A percentile compares a stretch with the other conserved stretches of the same genome.
Evolutionary conservation across 257 asterid genomes (phyloP).

Genomic region (Solanum boliviense): DNA sequence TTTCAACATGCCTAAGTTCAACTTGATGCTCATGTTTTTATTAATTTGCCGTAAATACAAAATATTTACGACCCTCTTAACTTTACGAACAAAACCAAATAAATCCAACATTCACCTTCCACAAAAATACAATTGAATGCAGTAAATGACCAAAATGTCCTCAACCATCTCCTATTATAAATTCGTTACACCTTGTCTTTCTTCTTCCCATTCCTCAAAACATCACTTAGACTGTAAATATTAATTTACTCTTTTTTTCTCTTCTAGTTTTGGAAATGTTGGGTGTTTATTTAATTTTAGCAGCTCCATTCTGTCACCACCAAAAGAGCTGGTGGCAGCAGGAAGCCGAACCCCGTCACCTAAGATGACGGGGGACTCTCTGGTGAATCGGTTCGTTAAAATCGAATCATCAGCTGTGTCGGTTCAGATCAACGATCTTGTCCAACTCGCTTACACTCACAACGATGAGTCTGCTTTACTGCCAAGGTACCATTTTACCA

Average conservation of each 20-base stretch:
- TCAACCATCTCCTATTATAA: not conserved
- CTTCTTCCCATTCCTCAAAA: not conserved
- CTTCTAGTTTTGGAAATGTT: slow-evolving; percentile 30
- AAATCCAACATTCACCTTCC: not conserved
- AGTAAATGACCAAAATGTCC: not conserved
- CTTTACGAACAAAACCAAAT: too few species aligned
- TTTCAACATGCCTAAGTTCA: too few species aligned
- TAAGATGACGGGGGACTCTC: too few species aligned
- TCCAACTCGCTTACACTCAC: too few species aligned
- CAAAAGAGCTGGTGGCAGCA: slow-evolving; percentile 95
- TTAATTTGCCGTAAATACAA: too few species aligned
- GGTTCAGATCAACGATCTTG: too few species aligned
- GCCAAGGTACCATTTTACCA: too few species aligned
- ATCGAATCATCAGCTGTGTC: too few species aligned
- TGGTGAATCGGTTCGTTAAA: too few species aligned
- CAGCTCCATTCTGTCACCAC: slow-evolving; percentile 71
- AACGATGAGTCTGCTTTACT: too few species aligned
- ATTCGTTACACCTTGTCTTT: not conserved
- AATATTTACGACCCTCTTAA: not conserved
- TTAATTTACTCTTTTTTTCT: not conserved
- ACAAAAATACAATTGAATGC: not conserved
- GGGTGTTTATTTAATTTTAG: slow-evolving; percentile 65
- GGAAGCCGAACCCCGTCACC: slow-evolving; percentile 97
- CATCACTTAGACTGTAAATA: not conserved
- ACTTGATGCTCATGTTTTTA: too few species aligned